Conservation (phyloP, 768 basidiomycete species). For the Lepiota venenata region DNA sequence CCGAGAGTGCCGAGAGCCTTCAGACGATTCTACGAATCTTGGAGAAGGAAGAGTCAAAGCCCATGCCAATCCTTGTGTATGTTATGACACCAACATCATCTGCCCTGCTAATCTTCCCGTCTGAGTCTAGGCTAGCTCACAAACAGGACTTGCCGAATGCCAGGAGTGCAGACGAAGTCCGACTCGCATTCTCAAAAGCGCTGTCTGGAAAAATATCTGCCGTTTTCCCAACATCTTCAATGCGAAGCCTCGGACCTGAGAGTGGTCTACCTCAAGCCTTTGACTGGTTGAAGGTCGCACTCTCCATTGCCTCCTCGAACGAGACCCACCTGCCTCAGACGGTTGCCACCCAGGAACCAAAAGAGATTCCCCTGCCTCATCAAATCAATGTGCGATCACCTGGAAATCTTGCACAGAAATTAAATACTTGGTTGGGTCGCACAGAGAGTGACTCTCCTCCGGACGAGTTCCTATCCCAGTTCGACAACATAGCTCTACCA, state of each 20-base stretch:
- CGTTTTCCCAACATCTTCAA: constrained; percentile 25
- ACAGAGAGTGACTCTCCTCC: constrained; percentile 25
- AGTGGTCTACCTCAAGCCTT: constrained; percentile 35
- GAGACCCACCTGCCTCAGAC: neutral
- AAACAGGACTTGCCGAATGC: constrained; percentile 58
- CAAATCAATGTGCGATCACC: constrained; percentile 17
- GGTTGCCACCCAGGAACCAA: neutral
- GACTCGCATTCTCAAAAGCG: constrained; percentile 23
- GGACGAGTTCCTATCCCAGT: constrained; percentile 31
- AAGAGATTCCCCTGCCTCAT: neutral
- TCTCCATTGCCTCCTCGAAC: constrained; percentile 21
- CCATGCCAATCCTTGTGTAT: constrained; percentile 32
- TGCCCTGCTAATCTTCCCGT: neutral
- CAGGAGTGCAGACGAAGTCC: constrained; percentile 46
- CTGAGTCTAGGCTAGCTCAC: constrained; percentile 44
- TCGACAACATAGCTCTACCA: constrained; percentile 30
- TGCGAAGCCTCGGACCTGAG: constrained; percentile 11
- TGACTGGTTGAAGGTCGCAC: constrained; percentile 32
- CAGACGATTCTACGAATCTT: constrained; percentile 30
- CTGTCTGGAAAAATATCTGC: constrained; percentile 27
- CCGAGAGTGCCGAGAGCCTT: constrained; percentile 51
- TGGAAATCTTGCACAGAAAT: constrained; percentile 26
- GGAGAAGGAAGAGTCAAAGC: constrained; percentile 11
- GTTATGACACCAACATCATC: neutral
- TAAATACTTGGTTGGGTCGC: constrained; percentile 34